These are phyloP conservation scores for Pichia sporocuriosa DNA, from an alignment of 805 yeast species.

Conservation along the genomic window DNA sequence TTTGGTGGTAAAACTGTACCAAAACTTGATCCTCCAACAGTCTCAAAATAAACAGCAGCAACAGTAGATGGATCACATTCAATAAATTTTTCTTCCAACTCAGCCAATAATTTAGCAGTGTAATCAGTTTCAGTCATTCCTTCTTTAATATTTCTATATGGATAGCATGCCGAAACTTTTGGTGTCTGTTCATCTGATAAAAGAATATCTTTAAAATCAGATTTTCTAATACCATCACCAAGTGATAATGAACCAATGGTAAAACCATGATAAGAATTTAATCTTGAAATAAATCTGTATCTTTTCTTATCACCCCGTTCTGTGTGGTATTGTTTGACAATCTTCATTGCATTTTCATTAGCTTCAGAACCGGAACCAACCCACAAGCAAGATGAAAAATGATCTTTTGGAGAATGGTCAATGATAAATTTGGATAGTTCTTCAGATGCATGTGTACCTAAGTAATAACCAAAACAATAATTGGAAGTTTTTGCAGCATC, in stretches of 20 bases:
- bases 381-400: slow-evolving; percentile 37
- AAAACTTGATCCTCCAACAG: slow-evolving; percentile 39
- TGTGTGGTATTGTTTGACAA: slow-evolving; percentile 45
- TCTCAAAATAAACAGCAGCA: slow-evolving; percentile 37
- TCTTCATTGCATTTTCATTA: slow-evolving; percentile 71
- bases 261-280: slow-evolving; percentile 43
- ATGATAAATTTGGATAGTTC: slow-evolving; percentile 38
- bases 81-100: slow-evolving; percentile 34
- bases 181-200: slow-evolving; percentile 22
- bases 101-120: slow-evolving; percentile 29
- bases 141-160: slow-evolving; percentile 17
- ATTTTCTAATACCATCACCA: slow-evolving; percentile 32
- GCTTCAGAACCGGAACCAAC: slow-evolving; percentile 76
- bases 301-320: slow-evolving; percentile 38
- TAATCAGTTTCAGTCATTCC: slow-evolving; percentile 31
- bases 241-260: slow-evolving; percentile 40
- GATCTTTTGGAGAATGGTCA: slow-evolving; percentile 34
- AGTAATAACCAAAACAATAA: slow-evolving; percentile 31
- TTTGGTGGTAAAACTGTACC: slow-evolving; percentile 40
- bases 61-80: slow-evolving; percentile 39
- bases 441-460: slow-evolving; percentile 37
- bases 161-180: slow-evolving; percentile 25
- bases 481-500: slow-evolving; percentile 31
- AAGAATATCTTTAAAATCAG: slow-evolving; percentile 27
- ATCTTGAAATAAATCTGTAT: slow-evolving; percentile 36